Evolutionary conservation across 352 stramenopile genomes (phyloP).

Genomic region (Pythium insidiosum): DNA sequence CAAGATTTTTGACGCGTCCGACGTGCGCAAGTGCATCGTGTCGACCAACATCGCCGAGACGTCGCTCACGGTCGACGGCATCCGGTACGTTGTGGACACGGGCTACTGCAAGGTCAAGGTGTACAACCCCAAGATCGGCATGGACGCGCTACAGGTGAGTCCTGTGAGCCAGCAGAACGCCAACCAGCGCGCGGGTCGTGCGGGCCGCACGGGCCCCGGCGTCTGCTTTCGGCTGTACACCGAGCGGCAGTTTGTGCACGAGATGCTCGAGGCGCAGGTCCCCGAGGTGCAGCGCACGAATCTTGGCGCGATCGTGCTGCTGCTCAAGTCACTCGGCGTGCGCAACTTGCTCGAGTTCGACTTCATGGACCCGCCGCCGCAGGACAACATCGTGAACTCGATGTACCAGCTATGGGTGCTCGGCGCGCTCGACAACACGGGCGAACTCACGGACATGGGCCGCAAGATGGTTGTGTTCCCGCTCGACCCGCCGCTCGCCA

Average conservation of each 20-base stretch:
- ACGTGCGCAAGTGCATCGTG: constrained; percentile 95
- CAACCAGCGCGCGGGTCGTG: constrained; percentile 94
- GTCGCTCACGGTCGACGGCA: constrained; percentile 93
- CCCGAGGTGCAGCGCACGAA: constrained; percentile 98
- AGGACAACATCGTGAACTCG: constrained; percentile 96
- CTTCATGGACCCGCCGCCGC: constrained; percentile 98
- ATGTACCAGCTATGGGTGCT: constrained; percentile 99
- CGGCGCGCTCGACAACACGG: constrained; percentile 96
- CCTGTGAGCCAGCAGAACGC: constrained; percentile 97
- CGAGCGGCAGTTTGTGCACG: constrained; percentile 94
- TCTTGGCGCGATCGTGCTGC: constrained; percentile 94
- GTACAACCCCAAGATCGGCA: constrained; percentile 99
- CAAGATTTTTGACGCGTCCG: constrained; percentile 96
- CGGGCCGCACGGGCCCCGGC: constrained; percentile 86
- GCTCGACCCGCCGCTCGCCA: constrained; percentile 92
- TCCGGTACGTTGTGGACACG: constrained; percentile 97
- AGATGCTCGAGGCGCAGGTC: constrained; percentile 97
- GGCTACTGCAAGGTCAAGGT: constrained; percentile 99
- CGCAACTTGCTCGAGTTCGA: constrained; percentile 96
- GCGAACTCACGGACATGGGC: constrained; percentile 93
- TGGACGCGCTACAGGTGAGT: constrained; percentile 95
- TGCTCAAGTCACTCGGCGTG: constrained; percentile 97
- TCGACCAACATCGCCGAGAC: constrained; percentile 98
- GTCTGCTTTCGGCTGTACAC: constrained; percentile 97
- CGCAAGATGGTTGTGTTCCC: constrained; percentile 99